phyloP scores from a whole-genome alignment of 805 yeast species.

The Lipomyces orientalis region DNA sequence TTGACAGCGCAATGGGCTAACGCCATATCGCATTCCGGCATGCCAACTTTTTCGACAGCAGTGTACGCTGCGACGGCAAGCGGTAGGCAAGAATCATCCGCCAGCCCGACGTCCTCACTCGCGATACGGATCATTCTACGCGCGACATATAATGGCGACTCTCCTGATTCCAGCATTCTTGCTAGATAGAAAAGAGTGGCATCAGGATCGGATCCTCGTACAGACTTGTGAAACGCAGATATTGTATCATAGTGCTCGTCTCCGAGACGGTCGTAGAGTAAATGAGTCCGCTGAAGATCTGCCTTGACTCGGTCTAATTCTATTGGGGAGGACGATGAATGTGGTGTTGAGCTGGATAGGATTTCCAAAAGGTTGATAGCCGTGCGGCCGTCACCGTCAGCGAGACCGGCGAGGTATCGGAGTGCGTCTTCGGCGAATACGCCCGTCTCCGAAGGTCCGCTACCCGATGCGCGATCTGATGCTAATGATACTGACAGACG shows the following conservation, averaged over 20 bases:
- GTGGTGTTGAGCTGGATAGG: conserved; percentile 44
- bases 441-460: conserved; percentile 4
- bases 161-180: conserved; percentile 91
- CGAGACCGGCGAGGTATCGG: conserved; percentile 69
- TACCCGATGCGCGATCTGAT: conserved; percentile 6
- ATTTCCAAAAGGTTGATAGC: conserved; percentile 83
- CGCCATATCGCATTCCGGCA: conserved; percentile 91
- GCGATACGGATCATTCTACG: conserved; percentile 94
- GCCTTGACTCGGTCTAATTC: conserved; percentile 6
- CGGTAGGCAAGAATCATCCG: conserved; percentile 83
- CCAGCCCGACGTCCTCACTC: conserved; percentile 88
- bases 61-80: conserved; percentile 85
- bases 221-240: conserved; percentile 91
- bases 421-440: conserved; percentile 60
- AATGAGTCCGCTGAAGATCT: conserved; percentile 50
- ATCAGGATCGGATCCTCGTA: conserved; percentile 87
- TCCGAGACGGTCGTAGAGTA: conserved; percentile 82
- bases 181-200: conserved; percentile 88
- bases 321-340: conserved; percentile 3
- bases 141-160: conserved; percentile 87
- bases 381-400: conserved; percentile 88
- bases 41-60: conserved; percentile 85
- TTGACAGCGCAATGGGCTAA: conserved; percentile 94
- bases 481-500: conserved; percentile 47
- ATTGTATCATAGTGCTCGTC: conserved; percentile 95